These are phyloP conservation scores for Ceraceosorus guamensis DNA, from an alignment of 1,284 basidiomycete species.

Conservation along the genomic window DNA sequence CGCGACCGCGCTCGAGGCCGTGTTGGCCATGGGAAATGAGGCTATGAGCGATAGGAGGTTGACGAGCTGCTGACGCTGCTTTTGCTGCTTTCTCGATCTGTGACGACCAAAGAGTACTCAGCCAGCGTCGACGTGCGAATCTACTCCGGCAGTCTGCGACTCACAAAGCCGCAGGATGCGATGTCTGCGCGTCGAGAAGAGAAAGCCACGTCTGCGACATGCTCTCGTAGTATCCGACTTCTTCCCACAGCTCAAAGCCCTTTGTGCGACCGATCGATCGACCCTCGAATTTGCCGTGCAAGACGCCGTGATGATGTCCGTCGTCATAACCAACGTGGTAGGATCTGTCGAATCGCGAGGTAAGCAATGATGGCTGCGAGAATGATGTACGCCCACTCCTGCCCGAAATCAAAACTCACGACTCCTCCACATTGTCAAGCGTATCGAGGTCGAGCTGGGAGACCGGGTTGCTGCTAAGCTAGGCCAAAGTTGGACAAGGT, in stretches of 20 bases:
- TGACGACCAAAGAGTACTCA: conserved; percentile 15
- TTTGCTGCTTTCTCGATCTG: conserved; percentile 47
- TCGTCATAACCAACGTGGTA: conserved; percentile 69
- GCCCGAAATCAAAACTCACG: no score
- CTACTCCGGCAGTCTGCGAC: background rate
- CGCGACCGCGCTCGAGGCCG: conserved; percentile 4
- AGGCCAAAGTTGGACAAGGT: conserved; percentile 13
- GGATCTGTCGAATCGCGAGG: conserved; percentile 59
- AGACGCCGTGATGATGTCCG: conserved; percentile 73
- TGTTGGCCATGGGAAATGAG: conserved; percentile 54
- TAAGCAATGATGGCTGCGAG: no score
- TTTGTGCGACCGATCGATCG: conserved; percentile 82
- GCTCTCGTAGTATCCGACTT: conserved; percentile 85
- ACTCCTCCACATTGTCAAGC: conserved; percentile 35
- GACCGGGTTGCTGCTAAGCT: conserved; percentile 8
- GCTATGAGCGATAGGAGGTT: conserved; percentile 54
- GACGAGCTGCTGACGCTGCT: conserved; percentile 59
- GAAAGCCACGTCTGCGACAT: conserved; percentile 64
- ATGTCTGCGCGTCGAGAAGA: conserved; percentile 6
- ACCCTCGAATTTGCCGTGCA: conserved; percentile 86
- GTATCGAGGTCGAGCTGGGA: conserved; percentile 17
- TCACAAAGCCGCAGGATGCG: background rate
- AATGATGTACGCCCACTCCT: no score
- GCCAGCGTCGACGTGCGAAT: conserved; percentile 9
- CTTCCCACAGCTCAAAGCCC: conserved; percentile 93